Conservation (phyloP, 495 filamentous ascomycete genomes). For the Penicillium longicatenatum region DNA sequence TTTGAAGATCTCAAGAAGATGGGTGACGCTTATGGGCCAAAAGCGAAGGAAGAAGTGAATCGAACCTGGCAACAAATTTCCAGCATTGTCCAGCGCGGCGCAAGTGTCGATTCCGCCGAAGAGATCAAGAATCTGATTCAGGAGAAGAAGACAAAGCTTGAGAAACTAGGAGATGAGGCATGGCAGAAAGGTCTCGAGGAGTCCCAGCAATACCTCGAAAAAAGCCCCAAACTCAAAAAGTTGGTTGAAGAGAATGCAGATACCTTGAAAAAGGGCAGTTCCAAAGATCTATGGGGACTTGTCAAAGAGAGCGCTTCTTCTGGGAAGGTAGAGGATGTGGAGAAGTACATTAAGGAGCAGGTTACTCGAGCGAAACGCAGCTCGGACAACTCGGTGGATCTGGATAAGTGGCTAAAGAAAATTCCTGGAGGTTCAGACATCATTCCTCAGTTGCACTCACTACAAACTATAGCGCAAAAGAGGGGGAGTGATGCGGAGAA, state of each 20-base stretch:
- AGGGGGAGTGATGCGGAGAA: background rate
- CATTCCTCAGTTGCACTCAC: background rate
- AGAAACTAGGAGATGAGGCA: conserved; percentile 61
- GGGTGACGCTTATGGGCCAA: conserved; percentile 63
- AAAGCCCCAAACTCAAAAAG: conserved; percentile 65
- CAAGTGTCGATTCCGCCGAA: conserved; percentile 36
- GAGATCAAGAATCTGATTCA: conserved; percentile 62
- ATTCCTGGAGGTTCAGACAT: background rate
- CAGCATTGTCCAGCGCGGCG: conserved; percentile 44
- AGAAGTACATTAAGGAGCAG: conserved; percentile 58
- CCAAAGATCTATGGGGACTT: conserved; percentile 53
- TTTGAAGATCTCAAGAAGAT: conserved; percentile 63
- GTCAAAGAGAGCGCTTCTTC: conserved; percentile 55
- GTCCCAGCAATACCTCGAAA: conserved; percentile 63
- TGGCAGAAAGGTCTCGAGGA: conserved; percentile 66
- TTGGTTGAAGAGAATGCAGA: conserved; percentile 62
- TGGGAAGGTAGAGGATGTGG: conserved; percentile 54
- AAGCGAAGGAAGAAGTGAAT: conserved; percentile 68
- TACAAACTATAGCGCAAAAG: background rate
- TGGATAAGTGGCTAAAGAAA: background rate
- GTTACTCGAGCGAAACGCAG: conserved; percentile 44
- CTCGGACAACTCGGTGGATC: background rate
- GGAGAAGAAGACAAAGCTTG: conserved; percentile 62
- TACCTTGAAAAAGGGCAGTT: conserved; percentile 59
- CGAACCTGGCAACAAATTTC: conserved; percentile 62